Base-by-base conservation (phyloP, 1,284 basidiomycete species). In the Irpex sp. region DNA sequence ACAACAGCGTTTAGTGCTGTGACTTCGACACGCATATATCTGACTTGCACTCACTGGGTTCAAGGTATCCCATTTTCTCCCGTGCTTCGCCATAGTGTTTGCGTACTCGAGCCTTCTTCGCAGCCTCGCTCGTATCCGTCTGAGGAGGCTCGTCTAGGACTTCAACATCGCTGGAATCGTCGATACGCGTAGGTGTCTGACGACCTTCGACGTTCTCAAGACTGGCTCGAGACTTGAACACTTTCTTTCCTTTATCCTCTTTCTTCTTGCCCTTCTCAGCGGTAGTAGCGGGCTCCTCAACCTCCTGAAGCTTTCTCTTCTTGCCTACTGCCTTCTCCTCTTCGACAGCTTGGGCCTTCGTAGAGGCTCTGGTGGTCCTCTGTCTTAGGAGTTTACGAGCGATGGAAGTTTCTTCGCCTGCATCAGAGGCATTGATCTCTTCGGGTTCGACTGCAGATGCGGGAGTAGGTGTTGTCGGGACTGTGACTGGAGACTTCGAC, bases 51-150 rank as follows among this genome's bases (percentile, higher is more conserved):
- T 76, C 69, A 93, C 91, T 83, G 13, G 88, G 82, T 60, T 78
- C 71, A 36, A 85, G 61, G 58, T 82, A 65, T 0, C 86, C 88
- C 83, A 84, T 86, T 68, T 79, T 84, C 60, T 72, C 74, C 69
- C 80, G 79, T 4, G 84, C 83, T 35, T 77, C 76, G 53, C 74
- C 77, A 67, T 76, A 79, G n/a, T 77, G 70, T 62, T 78, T 80
- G 50, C 75, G 60, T 60, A 73, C 70, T 62, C 53, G 26, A 0
- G 53, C 13, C 31, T 55, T 55, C 31, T 55, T 55, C 8, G 53
- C 53, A 9, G 15, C 13, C 31, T 55, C 53, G 35, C 31, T 55
- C 11, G 53, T 55, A 13, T 55, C 53, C 11, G 13, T 11, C 11
- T 21, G 3, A 11, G 8, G 49, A 17, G 43, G 17, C 17, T 55